phyloP scores from a whole-genome alignment of 2,329 filamentous ascomycete species.

The Escovopsis sp. region DNA sequence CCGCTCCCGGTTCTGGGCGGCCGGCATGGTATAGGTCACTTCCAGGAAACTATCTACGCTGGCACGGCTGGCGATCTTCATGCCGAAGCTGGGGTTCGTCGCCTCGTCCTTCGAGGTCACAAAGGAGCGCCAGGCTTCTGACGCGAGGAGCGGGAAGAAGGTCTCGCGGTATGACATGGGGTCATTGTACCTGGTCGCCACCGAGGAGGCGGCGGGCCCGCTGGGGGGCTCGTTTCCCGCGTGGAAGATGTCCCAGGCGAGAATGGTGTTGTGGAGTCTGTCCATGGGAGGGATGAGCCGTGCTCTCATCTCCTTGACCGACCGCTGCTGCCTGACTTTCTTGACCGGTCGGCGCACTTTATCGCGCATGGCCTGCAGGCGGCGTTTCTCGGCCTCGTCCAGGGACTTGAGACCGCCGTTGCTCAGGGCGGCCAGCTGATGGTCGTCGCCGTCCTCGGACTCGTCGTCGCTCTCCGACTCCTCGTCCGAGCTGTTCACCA shows the following conservation, averaged over 20 bases:
- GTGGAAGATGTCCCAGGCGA: conserved; percentile 93
- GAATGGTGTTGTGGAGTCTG: conserved; percentile 66
- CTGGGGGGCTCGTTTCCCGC: conserved; percentile 73
- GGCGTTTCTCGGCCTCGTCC: conserved; percentile 31
- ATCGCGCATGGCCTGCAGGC: conserved; percentile 34
- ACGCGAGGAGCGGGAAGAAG: conserved; percentile 77
- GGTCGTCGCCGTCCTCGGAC: conserved; percentile 34
- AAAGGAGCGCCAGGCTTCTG: conserved; percentile 93
- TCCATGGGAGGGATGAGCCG: conserved; percentile 82
- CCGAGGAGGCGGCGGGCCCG: conserved; percentile 55
- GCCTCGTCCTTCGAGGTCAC: conserved; percentile 80
- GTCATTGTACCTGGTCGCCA: conserved; percentile 64
- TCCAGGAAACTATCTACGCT: conserved; percentile 90
- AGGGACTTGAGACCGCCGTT: conserved; percentile 33
- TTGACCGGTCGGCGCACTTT: conserved; percentile 60
- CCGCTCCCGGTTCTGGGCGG: conserved; percentile 54
- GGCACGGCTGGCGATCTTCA: conserved; percentile 76
- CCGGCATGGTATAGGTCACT: conserved; percentile 69
- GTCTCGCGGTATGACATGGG: conserved; percentile 72
- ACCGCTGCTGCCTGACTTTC: conserved; percentile 66
- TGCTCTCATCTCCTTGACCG: conserved; percentile 86
- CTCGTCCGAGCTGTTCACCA: conserved; percentile 74
- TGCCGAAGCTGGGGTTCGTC: conserved; percentile 64
- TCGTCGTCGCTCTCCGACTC: conserved; percentile 47
- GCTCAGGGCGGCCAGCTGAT: conserved; percentile 31